A percentile compares a stretch with the other conserved stretches of the same genome.
Evolutionary conservation across 2,329 filamentous ascomycete species (phyloP).

Genomic region (Cladosporium sp.): DNA sequence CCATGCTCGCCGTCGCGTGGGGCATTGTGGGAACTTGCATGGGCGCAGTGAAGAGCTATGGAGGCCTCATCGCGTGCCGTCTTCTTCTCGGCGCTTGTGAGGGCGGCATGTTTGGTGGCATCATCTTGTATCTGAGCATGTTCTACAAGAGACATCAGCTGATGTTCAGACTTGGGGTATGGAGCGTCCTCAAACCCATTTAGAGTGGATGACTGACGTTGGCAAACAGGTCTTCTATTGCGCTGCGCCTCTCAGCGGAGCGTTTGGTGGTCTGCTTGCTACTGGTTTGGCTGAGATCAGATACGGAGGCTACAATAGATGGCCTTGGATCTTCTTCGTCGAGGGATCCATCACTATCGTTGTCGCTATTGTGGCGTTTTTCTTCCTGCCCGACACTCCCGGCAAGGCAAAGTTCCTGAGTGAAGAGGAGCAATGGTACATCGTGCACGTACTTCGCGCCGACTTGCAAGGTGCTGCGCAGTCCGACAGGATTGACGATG

Average conservation of each 20-base stretch:
- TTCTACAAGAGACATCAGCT: constrained; percentile 38
- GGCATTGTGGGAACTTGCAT: constrained; percentile 36
- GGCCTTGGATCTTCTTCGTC: constrained; percentile 36
- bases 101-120: constrained; percentile 35
- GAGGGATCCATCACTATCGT: constrained; percentile 55
- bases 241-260: constrained; percentile 33
- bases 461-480: constrained; percentile 27
- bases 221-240: constrained; percentile 24
- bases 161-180: constrained; percentile 33
- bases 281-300: constrained; percentile 37
- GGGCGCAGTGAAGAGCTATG: constrained; percentile 37
- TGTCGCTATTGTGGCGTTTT: constrained; percentile 48
- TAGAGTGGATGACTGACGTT: background rate
- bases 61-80: constrained; percentile 35
- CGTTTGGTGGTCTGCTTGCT: constrained; percentile 39
- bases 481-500: constrained; percentile 25
- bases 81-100: constrained; percentile 38
- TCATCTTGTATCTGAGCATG: constrained; percentile 38
- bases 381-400: constrained; percentile 49
- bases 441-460: constrained; percentile 25
- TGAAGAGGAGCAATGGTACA: constrained; percentile 25
- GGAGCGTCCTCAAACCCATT: constrained; percentile 23
- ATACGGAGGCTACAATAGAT: constrained; percentile 32
- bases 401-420: constrained; percentile 65
- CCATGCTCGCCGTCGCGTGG: constrained; percentile 35